Conservation (phyloP, 352 stramenopile genomes). For the Globisporangium cederbergense region DNA sequence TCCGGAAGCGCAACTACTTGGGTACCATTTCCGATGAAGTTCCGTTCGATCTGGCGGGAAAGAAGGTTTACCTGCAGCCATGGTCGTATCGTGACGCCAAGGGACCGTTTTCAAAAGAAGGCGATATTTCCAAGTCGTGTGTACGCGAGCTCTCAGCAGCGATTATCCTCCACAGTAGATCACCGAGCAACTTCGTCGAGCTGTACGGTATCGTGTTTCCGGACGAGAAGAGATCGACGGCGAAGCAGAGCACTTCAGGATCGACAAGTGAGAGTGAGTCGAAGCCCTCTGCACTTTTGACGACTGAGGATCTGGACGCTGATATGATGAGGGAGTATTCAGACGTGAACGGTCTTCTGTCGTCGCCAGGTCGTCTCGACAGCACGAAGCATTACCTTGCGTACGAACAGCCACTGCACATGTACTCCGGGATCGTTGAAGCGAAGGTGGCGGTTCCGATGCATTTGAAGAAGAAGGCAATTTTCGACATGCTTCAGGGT, state of each 20-base stretch:
- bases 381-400: constrained; percentile 64
- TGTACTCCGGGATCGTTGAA: constrained; percentile 74
- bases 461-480: constrained; percentile 53
- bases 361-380: constrained; percentile 24
- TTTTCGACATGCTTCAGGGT: constrained; percentile 68
- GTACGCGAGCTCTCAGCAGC: constrained; percentile 53
- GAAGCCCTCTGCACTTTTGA: not conserved
- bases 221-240: constrained; percentile 26
- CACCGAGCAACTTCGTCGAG: constrained; percentile 53
- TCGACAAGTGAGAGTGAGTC: not conserved
- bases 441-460: constrained; percentile 41
- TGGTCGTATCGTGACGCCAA: constrained; percentile 76
- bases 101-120: constrained; percentile 41
- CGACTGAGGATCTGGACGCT: constrained; percentile 13
- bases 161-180: constrained; percentile 36
- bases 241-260: constrained; percentile 15
- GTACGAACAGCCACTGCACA: constrained; percentile 77
- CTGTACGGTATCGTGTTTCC: constrained; percentile 74
- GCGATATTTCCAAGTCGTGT: constrained; percentile 47
- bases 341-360: constrained; percentile 1
- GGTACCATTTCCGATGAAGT: constrained; percentile 35
- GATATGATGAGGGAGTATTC: constrained; percentile 36
- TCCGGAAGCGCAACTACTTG: constrained; percentile 70
- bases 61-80: constrained; percentile 65
- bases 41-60: constrained; percentile 42